These are phyloP conservation scores for Tetrahymena elliotti DNA, from an alignment of 73 alveolate genomes.

Conservation along the genomic window DNA sequence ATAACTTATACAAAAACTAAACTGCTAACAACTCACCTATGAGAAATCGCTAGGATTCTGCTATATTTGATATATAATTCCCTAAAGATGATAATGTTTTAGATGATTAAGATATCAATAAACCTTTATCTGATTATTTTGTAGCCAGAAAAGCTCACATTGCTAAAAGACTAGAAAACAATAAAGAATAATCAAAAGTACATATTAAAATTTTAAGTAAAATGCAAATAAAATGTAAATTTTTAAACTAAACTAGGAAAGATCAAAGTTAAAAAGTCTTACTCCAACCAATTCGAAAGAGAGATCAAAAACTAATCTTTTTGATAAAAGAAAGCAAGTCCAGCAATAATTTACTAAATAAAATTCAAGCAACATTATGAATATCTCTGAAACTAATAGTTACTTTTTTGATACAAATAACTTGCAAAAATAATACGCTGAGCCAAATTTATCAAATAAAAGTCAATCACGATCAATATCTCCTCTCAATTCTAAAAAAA, in stretches of 20 bases:
- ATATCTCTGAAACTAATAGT: not conserved
- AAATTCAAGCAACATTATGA: not conserved
- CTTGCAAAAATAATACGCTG: not conserved
- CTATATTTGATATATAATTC: not conserved
- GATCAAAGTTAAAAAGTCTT: not conserved
- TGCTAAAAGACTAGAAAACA: not conserved
- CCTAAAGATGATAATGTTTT: not conserved
- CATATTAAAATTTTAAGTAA: too few relatives aligned
- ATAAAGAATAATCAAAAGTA: not conserved
- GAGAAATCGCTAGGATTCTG: not conserved
- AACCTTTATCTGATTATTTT: not conserved
- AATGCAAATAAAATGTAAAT: too few relatives aligned
- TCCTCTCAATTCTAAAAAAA: not conserved
- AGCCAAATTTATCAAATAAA: not conserved
- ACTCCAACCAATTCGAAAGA: not conserved
- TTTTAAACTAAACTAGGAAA: not conserved
- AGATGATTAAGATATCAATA: not conserved
- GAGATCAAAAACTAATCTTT: not conserved
- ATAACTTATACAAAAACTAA: not conserved
- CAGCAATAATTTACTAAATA: not conserved
- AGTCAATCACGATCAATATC: not conserved
- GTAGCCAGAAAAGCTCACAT: not conserved
- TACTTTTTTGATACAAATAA: not conserved
- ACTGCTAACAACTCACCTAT: not conserved
- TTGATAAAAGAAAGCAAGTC: not conserved